Base-by-base conservation (phyloP, 2,329 filamentous ascomycete species). In the Acephala macrosclerotiorum region DNA sequence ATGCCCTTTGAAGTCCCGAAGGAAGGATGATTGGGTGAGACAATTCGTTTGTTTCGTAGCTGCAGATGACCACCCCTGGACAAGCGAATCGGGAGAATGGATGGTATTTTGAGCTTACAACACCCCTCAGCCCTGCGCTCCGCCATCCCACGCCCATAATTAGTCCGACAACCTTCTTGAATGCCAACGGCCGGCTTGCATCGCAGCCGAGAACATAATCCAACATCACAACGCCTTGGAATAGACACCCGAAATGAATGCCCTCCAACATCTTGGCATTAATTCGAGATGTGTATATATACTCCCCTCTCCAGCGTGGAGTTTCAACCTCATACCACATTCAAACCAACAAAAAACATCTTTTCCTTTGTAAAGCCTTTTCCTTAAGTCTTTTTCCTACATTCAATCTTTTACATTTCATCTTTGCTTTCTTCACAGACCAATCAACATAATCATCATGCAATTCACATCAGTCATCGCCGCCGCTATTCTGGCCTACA, bases 401-500 rank as follows among this genome's bases (percentile, higher is more conserved):
- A 49, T 62, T 65, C 58, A n/a, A 58, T 68, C 58, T 61, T 60
- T 65, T n/a, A 58, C 45, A n/a, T 65, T 61, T 66, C 49, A 38
- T 61, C 56, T 57, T 64, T 59, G 29, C 64, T 61, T 57, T 26
- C 29, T 63, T 51, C 38, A 60, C 49, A 63, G 40, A 58, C 20
- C 58, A 12, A 36, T 8, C 29, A 49, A 65, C 53, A 59, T 38
- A 58, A 63, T 67, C 72, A 79, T 71, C 25, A 82, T 79, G 79
- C 72, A 72, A 53, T 75, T 77, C 75, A 80, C 71, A 61, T 66
- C 76, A 47, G 64, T 76, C 61, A 69, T 77, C 70, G 70, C 77
- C 65, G 72, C 79, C 45, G 73, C 78, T 74, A 71, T 81, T 70
- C 67, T 84, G 77, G 79, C 80, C 65, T 77, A 78, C 61, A 75